Evolutionary conservation across 495 filamentous ascomycete species (phyloP).

Genomic region (Aspergillus nidulans): DNA sequence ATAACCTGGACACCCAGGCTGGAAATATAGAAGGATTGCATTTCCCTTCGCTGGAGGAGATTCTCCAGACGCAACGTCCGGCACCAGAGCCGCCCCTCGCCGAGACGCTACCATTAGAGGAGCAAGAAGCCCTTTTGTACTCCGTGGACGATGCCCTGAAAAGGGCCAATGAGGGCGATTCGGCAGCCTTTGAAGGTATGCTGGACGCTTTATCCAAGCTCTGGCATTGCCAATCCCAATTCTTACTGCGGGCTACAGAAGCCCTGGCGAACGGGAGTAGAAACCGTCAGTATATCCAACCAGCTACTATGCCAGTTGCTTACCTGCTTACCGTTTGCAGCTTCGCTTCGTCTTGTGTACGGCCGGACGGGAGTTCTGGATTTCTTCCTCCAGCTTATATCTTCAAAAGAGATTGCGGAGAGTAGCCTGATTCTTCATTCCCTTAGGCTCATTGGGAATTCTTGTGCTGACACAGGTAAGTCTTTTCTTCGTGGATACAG

Average conservation of each 20-base stretch:
- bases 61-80: constrained; percentile 26
- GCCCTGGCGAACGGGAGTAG: constrained; percentile 63
- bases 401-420: constrained; percentile 32
- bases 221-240: constrained; percentile 34
- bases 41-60: constrained; percentile 22
- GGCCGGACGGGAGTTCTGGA: constrained; percentile 65
- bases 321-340: constrained; percentile 43
- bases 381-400: constrained; percentile 58
- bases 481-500: too few species aligned
- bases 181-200: constrained; percentile 26
- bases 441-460: constrained; percentile 70
- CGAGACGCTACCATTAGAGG: constrained; percentile 11
- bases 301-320: constrained; percentile 5
- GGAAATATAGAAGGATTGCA: constrained; percentile 12
- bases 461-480: constrained; percentile 75
- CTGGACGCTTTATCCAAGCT: constrained; percentile 28
- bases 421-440: constrained; percentile 45
- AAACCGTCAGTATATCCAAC: constrained; percentile 51
- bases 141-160: constrained; percentile 13
- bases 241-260: constrained; percentile 51
- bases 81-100: constrained; percentile 11
- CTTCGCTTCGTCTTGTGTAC: constrained; percentile 57
- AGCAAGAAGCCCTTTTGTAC: constrained; percentile 8
- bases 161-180: constrained; percentile 12
- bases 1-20: neutral